phyloP scores from a whole-genome alignment of 2,329 filamentous ascomycete species.

The Fonsecaea monophora region DNA sequence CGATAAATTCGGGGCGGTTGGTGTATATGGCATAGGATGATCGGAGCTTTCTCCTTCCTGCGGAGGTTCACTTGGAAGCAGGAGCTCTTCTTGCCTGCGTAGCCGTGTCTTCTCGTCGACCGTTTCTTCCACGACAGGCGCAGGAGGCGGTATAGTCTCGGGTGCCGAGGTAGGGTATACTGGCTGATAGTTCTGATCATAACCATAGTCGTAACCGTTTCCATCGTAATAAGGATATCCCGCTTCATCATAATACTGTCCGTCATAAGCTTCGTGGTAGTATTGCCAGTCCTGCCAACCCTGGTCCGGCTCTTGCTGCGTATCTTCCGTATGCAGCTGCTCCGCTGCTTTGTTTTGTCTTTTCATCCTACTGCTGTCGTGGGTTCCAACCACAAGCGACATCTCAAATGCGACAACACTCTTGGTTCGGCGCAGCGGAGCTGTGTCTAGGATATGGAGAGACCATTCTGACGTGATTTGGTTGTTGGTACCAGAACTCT shows the following conservation, averaged over 20 bases:
- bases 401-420: conserved; percentile 88
- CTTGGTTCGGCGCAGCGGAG: conserved; percentile 83
- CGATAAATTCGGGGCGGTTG: conserved; percentile 55
- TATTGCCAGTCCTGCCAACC: conserved; percentile 27
- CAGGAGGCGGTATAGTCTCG: conserved; percentile 49
- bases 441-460: conserved; percentile 81
- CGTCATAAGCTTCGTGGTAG: conserved; percentile 28
- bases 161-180: conserved; percentile 20
- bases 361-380: conserved; percentile 68
- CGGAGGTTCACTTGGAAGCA: conserved; percentile 82
- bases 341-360: conserved; percentile 31
- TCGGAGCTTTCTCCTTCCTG: conserved; percentile 57
- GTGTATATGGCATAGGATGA: conserved; percentile 42
- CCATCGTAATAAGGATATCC: conserved; percentile 33
- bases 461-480: conserved; percentile 52
- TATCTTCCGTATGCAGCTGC: conserved; percentile 7
- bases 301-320: conserved; percentile 21
- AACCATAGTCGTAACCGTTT: conserved; percentile 26
- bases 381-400: conserved; percentile 85
- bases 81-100: conserved; percentile 74
- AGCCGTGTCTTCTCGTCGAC: conserved; percentile 83
- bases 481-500: conserved; percentile 47
- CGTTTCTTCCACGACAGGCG: conserved; percentile 60
- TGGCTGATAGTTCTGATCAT: conserved; percentile 24
- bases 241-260: conserved; percentile 38